A percentile compares a stretch with the other conserved stretches of the same genome.
Evolutionary conservation across 805 yeast species (phyloP).

Genomic region (Candida boleticola): DNA sequence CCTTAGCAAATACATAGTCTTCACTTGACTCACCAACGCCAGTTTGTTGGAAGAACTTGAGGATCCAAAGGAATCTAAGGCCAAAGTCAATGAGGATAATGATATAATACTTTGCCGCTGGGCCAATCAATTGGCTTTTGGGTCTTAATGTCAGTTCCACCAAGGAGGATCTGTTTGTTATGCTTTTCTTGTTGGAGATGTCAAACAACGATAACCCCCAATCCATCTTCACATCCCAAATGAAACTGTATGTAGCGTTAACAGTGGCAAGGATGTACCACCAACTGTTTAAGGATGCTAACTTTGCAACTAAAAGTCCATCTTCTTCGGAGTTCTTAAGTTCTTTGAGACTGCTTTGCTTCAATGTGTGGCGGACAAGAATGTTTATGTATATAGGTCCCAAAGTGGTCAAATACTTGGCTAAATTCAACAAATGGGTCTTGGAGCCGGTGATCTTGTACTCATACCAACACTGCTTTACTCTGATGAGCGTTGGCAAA

Average conservation of each 20-base stretch:
- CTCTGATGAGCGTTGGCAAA: constrained; percentile 72
- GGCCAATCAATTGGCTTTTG: constrained; percentile 13
- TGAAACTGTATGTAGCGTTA: constrained; percentile 74
- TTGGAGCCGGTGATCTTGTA: constrained; percentile 48
- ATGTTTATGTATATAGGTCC: constrained; percentile 32
- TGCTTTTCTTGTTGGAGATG: constrained; percentile 7
- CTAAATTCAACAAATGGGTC: constrained; percentile 64
- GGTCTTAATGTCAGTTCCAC: constrained; percentile 15
- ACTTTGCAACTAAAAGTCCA: constrained; percentile 9
- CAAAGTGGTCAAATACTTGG: constrained; percentile 69
- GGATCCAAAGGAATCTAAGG: constrained; percentile 75
- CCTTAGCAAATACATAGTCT: constrained; percentile 10
- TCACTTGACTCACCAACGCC: constrained; percentile 7
- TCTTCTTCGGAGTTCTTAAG: constrained; percentile 11
- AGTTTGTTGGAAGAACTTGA: constrained; percentile 41
- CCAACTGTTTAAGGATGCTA: constrained; percentile 26
- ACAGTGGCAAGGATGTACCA: constrained; percentile 49
- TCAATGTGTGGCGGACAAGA: constrained; percentile 18
- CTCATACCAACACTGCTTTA: constrained; percentile 80
- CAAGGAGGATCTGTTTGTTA: neutral
- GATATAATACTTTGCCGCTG: constrained; percentile 45
- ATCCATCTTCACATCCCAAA: constrained; percentile 89
- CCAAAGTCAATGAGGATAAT: constrained; percentile 62
- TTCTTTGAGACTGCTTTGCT: constrained; percentile 6
- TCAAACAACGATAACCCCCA: constrained; percentile 72